phyloP scores from a whole-genome alignment of 140 eudicot genomes.

The Anethum foeniculum region DNA sequence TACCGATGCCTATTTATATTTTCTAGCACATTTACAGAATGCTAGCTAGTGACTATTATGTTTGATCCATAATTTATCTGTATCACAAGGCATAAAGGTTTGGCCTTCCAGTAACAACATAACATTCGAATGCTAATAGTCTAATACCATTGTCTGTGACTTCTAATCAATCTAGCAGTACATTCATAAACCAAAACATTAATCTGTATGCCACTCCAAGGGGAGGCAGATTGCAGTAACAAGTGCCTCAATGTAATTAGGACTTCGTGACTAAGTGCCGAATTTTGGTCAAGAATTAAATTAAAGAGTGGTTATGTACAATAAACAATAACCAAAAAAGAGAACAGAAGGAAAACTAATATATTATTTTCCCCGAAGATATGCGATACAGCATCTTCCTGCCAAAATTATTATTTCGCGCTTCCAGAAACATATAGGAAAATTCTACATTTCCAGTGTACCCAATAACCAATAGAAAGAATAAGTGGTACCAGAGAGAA shows the following conservation, averaged over 20 bases:
- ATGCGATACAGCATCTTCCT: not conserved
- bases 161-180: not conserved
- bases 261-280: not conserved
- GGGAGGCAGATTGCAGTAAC: not conserved
- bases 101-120: not conserved
- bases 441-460: conserved; percentile 4
- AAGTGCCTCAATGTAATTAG: not conserved
- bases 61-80: not conserved
- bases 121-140: not conserved
- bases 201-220: not conserved
- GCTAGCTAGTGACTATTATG: not conserved
- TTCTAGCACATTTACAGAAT: not conserved
- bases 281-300: not conserved
- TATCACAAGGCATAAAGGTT: not conserved
- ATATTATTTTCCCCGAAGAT: not conserved
- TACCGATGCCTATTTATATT: not conserved
- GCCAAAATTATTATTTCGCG: conserved; percentile 13
- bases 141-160: not conserved
- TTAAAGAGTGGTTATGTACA: not conserved
- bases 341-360: not conserved
- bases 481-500: conserved; percentile 11
- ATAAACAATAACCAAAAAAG: not conserved
- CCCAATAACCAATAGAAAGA: conserved; percentile 17
- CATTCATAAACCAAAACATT: not conserved
- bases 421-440: conserved; percentile 8